phyloP scores from a whole-genome alignment of 495 filamentous ascomycete species.

The Talaromyces nanjingensis region DNA sequence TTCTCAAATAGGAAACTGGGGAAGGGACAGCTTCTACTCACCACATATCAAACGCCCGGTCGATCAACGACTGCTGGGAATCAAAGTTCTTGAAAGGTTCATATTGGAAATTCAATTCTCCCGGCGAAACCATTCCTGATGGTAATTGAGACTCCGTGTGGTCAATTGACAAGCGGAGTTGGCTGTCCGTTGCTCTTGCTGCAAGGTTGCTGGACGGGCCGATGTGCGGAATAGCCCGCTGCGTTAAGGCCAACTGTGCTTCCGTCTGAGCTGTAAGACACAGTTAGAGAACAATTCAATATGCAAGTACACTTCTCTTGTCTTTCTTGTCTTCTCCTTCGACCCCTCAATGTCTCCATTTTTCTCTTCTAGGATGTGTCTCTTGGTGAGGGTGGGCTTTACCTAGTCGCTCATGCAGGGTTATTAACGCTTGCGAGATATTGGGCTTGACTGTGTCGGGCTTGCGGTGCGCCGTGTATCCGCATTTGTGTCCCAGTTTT shows the following conservation, averaged over 20 bases:
- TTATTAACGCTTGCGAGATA: conserved; percentile 3
- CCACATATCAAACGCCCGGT: neutral
- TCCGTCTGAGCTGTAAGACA: neutral
- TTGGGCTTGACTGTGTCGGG: neutral
- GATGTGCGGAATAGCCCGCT: neutral
- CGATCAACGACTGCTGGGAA: neutral
- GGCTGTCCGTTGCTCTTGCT: neutral
- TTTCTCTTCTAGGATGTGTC: neutral
- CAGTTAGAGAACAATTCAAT: neutral
- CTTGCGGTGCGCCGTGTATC: neutral
- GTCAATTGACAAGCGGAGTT: neutral
- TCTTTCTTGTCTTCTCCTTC: neutral
- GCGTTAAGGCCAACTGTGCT: neutral
- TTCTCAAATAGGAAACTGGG: neutral
- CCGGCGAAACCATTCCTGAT: neutral
- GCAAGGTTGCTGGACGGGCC: neutral
- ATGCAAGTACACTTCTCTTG: neutral
- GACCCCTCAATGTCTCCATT: neutral
- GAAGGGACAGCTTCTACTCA: neutral
- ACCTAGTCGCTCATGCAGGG: conserved; percentile 1
- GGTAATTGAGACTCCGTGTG: neutral
- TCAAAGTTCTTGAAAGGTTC: neutral
- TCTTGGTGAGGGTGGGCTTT: neutral
- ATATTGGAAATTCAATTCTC: neutral
- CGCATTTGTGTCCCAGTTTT: neutral